These are phyloP conservation scores for Dioscorea cayenensis DNA, from an alignment of 116 monocot species.

Conservation along the genomic window DNA sequence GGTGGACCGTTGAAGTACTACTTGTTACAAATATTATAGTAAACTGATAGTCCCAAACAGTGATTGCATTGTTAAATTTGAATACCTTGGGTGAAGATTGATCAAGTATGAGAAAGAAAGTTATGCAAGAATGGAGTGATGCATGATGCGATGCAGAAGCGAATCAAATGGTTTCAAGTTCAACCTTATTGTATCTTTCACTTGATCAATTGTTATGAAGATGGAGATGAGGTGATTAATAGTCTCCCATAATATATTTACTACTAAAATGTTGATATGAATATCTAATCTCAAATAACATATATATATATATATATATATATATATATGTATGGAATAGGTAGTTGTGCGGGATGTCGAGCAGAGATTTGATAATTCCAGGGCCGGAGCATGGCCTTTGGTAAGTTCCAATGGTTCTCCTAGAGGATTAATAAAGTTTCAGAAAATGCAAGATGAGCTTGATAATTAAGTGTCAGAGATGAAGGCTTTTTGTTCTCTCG, in stretches of 20 bases:
- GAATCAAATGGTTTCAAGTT: constrained; percentile 20
- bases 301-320: too few species aligned
- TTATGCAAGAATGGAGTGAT: constrained; percentile 24
- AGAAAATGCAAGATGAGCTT: not conserved
- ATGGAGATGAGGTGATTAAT: constrained; percentile 45
- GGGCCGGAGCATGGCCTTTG: constrained; percentile 17
- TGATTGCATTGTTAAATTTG: too few species aligned
- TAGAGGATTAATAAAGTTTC: constrained; percentile 8
- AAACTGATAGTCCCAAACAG: too few species aligned
- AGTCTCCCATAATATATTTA: not conserved
- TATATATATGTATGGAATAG: constrained; percentile 8
- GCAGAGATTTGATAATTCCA: constrained; percentile 30
- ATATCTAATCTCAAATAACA: not conserved
- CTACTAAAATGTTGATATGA: not conserved
- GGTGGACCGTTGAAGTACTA: constrained; percentile 40
- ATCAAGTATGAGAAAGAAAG: constrained; percentile 5
- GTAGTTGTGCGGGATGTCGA: constrained; percentile 38
- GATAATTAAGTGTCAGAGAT: not conserved
- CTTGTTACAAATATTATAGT: not conserved
- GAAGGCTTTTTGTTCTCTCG: constrained; percentile 19
- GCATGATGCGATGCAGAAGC: constrained; percentile 23
- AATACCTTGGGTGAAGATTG: constrained; percentile 16
- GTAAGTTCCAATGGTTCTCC: constrained; percentile 32
- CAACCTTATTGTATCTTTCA: constrained; percentile 39
- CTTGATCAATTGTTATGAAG: constrained; percentile 42